A percentile compares a stretch with the other conserved stretches of the same genome.
These are phyloP conservation scores for Tulasnella calospora DNA, from an alignment of 768 basidiomycete genomes.

Conservation along the genomic window DNA sequence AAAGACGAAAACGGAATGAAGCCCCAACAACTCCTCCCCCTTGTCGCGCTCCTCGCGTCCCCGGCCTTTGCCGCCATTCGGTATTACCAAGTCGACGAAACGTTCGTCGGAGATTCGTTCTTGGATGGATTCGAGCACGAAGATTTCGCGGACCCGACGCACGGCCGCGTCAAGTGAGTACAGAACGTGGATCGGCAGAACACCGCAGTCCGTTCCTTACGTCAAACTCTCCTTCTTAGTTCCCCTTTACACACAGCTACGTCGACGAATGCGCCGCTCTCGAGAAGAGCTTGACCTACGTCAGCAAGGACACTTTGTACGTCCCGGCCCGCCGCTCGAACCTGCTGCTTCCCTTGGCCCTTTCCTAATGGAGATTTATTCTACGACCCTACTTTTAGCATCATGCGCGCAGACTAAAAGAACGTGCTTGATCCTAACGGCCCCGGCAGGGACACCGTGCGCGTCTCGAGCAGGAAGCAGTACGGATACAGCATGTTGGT, in stretches of 20 bases:
- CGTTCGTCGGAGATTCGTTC: conserved; percentile 11
- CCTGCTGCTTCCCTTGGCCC: neutral
- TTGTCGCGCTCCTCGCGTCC: conserved; percentile 7
- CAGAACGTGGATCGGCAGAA: neutral
- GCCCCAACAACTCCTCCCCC: neutral
- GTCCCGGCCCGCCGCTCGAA: neutral
- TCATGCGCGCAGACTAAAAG: conserved; percentile 53
- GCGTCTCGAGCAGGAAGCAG: conserved; percentile 50
- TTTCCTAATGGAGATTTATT: neutral
- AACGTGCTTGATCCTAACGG: conserved; percentile 46
- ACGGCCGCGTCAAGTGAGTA: conserved; percentile 13
- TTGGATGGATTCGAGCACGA: conserved; percentile 9
- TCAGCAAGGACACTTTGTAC: conserved; percentile 39
- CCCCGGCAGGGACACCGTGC: conserved; percentile 55
- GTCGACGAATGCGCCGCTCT: conserved; percentile 47
- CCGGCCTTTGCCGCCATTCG: neutral
- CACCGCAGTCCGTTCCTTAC: neutral
- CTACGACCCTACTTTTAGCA: conserved; percentile 25
- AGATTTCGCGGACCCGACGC: conserved; percentile 4
- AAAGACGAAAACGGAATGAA: neutral
- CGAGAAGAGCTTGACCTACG: conserved; percentile 52
- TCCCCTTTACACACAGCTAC: conserved; percentile 41
- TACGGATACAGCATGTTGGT: conserved; percentile 52
- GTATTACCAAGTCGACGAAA: conserved; percentile 2
- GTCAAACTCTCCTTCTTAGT: no score